phyloP scores from a whole-genome alignment of 2,329 filamentous ascomycete genomes.

The Beauveria asiatica region DNA sequence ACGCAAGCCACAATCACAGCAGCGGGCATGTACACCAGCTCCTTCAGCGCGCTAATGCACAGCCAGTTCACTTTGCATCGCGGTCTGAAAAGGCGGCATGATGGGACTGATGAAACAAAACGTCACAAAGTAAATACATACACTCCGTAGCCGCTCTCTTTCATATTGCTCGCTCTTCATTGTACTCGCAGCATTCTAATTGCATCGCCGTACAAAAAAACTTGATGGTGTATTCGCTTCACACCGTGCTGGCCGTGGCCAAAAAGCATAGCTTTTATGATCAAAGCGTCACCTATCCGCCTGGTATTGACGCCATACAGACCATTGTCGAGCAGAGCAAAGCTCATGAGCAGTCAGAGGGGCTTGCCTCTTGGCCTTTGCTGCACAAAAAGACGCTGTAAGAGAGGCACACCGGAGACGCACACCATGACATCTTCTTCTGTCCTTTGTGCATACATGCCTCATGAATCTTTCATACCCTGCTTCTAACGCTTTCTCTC shows the following conservation, averaged over 20 bases:
- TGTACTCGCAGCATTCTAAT: not conserved
- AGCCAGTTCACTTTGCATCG: too few species aligned
- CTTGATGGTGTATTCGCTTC: slow-evolving; percentile 17
- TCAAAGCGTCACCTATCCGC: slow-evolving; percentile 22
- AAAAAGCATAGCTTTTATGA: slow-evolving; percentile 28
- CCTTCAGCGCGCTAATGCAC: too few species aligned
- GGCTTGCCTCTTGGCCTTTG: slow-evolving; percentile 13
- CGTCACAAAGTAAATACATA: too few species aligned
- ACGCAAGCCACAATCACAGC: too few species aligned
- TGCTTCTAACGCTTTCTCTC: not conserved
- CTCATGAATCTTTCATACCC: too few species aligned
- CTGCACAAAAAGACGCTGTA: slow-evolving; percentile 19
- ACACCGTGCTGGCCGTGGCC: slow-evolving; percentile 25
- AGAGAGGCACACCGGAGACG: slow-evolving; percentile 5
- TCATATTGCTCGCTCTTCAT: too few species aligned
- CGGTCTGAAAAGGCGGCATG: too few species aligned
- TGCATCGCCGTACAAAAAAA: not conserved
- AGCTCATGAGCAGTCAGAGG: not conserved
- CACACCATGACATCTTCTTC: not conserved
- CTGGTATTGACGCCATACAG: not conserved
- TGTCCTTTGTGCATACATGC: too few species aligned
- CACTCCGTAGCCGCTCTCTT: too few species aligned
- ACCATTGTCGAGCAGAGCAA: slow-evolving; percentile 8
- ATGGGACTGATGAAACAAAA: too few species aligned
- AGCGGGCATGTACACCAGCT: too few species aligned